Evolutionary conservation across 2,329 filamentous ascomycete species (phyloP), one percentile per base, ranked within the genome.

Genomic region (Chaetomium sp.): DNA sequence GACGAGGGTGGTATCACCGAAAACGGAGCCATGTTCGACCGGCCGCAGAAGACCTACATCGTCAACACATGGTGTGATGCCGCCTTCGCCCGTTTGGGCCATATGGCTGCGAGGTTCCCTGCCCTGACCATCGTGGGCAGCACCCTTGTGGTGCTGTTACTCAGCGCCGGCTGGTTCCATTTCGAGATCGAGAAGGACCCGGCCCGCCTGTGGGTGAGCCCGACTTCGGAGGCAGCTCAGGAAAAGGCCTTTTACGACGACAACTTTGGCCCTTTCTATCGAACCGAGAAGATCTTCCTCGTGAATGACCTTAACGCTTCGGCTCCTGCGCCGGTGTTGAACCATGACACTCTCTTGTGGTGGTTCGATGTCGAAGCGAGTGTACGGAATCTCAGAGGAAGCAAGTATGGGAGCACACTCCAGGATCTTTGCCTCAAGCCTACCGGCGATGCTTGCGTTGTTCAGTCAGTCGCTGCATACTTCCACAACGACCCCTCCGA

Each of bases 351-450:
- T 0, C 81, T 99, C 10, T 81, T 84, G 29, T 99, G 95, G 95
- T 98, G 94, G 95, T 91, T 95, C 74, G 91, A 88, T 67, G 88
- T 98, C 1, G 95, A 99, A 75, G 86, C 87, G 70, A 88, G 89
- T 57, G 87, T 98, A 42, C 83, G 84, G 63, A 82, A 86, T 49
- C 83, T 96, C 63, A 90, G 90, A 74, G 92, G 93, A 2, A 74
- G 85, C 16, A 81, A 87, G 23, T 87, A 86, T 60, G 89, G 87
- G 7, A 84, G 90, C 60, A 89, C 84, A 0, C 82, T 99, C 3
- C 82, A 92, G 29, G 91, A 98, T 73, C 85, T 99, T 19, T 99
- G 95, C 79, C 94, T 96, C 79, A 97, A 97, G 75, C 96, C 96
- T 1, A 92, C 90, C 0, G 92, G 91, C 0, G 85, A 92, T 70